phyloP scores from a whole-genome alignment of 2,329 filamentous ascomycete species.

The Daldinia eschscholtzii region DNA sequence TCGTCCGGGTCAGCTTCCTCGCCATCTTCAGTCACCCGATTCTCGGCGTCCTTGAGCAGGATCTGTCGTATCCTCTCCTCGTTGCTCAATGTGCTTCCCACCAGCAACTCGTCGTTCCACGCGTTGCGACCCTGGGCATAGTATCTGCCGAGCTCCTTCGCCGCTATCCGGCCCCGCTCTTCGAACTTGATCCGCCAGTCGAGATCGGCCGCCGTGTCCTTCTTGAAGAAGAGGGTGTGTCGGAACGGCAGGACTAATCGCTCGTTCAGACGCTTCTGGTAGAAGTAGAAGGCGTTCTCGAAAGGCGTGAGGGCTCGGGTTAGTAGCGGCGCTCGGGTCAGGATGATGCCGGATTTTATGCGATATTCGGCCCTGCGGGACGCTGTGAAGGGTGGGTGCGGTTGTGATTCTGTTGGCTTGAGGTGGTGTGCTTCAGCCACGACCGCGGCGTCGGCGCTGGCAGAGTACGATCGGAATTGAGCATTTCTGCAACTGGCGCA shows the following conservation, averaged over 20 bases:
- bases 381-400: slow-evolving; percentile 50
- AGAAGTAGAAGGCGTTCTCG: slow-evolving; percentile 94
- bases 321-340: slow-evolving; percentile 88
- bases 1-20: slow-evolving; percentile 70
- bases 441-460: slow-evolving; percentile 52
- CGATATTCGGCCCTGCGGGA: slow-evolving; percentile 57
- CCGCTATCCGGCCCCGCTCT: slow-evolving; percentile 78
- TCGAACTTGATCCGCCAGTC: slow-evolving; percentile 91
- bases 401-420: slow-evolving; percentile 52
- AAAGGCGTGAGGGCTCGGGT: slow-evolving; percentile 88
- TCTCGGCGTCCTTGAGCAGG: slow-evolving; percentile 81
- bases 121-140: slow-evolving; percentile 75
- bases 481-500: slow-evolving; percentile 54
- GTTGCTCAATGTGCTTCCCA: slow-evolving; percentile 76
- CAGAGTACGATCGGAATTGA: slow-evolving; percentile 54
- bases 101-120: slow-evolving; percentile 92
- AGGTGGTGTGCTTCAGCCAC: slow-evolving; percentile 54
- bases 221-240: slow-evolving; percentile 94
- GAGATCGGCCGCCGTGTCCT: slow-evolving; percentile 82
- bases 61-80: slow-evolving; percentile 75
- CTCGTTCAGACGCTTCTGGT: slow-evolving; percentile 97
- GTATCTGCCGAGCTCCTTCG: slow-evolving; percentile 88
- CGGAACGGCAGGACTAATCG: slow-evolving; percentile 88
- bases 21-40: slow-evolving; percentile 69
- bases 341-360: slow-evolving; percentile 77